Conservation (phyloP, 371 early-diverging fungal species). For the Actinomucor elegans region DNA sequence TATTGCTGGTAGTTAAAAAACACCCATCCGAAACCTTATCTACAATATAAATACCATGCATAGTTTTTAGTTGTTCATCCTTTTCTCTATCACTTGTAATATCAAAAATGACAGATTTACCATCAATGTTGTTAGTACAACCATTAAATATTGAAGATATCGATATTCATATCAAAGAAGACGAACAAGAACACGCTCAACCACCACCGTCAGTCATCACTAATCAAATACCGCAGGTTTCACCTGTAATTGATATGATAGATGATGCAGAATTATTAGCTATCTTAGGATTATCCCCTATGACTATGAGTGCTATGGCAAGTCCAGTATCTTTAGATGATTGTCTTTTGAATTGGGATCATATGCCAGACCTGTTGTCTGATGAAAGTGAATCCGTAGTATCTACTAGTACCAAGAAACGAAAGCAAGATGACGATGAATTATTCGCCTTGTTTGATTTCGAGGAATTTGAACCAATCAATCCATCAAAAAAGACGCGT, state of each 20-base stretch:
- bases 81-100: no score
- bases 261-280: constrained; percentile 18
- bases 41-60: no score
- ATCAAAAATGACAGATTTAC: no score
- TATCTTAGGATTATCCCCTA: constrained; percentile 8
- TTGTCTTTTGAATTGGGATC: constrained; percentile 9
- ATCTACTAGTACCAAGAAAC: constrained; percentile 1
- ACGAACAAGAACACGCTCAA: not conserved
- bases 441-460: constrained; percentile 26
- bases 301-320: not conserved
- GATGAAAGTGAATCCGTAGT: constrained; percentile 9
- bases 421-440: constrained; percentile 22
- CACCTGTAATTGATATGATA: constrained; percentile 10
- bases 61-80: no score
- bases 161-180: not conserved
- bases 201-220: not conserved
- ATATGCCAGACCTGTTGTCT: constrained; percentile 18
- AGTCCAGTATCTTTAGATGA: not conserved
- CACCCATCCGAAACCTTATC: no score
- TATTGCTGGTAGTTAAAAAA: no score
- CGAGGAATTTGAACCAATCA: constrained; percentile 12
- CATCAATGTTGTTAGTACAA: constrained; percentile 3
- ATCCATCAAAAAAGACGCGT: not conserved
- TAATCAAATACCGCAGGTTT: not conserved
- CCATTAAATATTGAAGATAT: constrained; percentile 2